Evolutionary conservation across 352 stramenopile genomes (phyloP), one percentile per base, ranked within the genome.

Genomic region (Pythium grandisporangium): DNA sequence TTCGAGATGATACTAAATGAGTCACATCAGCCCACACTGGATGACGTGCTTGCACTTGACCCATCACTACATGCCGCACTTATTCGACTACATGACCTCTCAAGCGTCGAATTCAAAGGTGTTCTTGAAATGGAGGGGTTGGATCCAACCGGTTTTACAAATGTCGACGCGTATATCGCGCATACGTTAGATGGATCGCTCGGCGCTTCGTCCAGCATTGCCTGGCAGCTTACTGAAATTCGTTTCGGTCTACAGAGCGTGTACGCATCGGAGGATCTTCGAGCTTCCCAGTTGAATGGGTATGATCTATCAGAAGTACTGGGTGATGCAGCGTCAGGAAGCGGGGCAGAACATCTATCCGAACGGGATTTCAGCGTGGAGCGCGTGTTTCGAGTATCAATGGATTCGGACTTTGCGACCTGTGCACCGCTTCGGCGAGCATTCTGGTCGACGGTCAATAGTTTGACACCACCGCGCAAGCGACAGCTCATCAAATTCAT

Each of bases 401-500:
- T 64, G 6, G 75, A 89, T 35, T 48, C 66, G 0, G 75, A 84
- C 7, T 84, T 89, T 41, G 58, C 63, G 12, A 45, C 34, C 20
- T 86, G 61, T 21, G 20, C 23, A 14, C 61, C 69, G 10, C 44
- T 89, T 7, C 27, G 38, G 17, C 50, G 58, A 1, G 54, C 34
- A 0, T 86, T 88, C 19, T 89, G 75, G 72, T 29, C 47, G 6
- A 58, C 46, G 4, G 70, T 84, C n/a, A 71, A 69, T 41, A 39
- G 30, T 10, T 83, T 84, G 10, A 56, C 71, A 6, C 58, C 59
- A n/a, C 32, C 25, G 27, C 23, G 76, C 24, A 84, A 89, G 51
- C 65, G 72, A 11, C 71, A 76, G 22, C 55, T 84, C 6, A 48
- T 89, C 44, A 82, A 86, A 48, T 89, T 89, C 46, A 65, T 89